Evolutionary conservation across 1,284 basidiomycete species (phyloP).

Genomic region (Coriolopsis trogii): DNA sequence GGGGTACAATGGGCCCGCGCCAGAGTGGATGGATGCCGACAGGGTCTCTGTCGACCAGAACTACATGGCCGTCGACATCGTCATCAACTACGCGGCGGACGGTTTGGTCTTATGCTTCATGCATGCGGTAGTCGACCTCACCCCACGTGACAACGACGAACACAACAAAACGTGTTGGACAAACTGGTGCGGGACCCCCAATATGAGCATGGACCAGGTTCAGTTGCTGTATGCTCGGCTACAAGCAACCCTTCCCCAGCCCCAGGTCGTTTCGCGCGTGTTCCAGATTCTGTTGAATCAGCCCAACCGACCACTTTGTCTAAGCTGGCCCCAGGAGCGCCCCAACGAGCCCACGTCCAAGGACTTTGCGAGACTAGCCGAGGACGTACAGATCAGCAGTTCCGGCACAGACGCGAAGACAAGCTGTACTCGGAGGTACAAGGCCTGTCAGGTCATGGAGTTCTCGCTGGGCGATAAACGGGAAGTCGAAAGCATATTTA

Average conservation of each 20-base stretch:
- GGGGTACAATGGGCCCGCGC: constrained; percentile 57
- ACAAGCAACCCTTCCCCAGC: constrained; percentile 52
- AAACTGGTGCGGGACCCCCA: constrained; percentile 91
- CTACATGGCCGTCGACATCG: constrained; percentile 90
- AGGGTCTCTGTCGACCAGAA: constrained; percentile 75
- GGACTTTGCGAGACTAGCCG: constrained; percentile 83
- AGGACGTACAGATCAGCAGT: constrained; percentile 72
- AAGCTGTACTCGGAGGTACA: constrained; percentile 91
- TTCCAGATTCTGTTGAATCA: constrained; percentile 78
- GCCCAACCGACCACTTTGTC: constrained; percentile 61
- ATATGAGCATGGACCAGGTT: constrained; percentile 57
- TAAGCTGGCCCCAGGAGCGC: constrained; percentile 88
- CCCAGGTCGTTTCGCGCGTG: constrained; percentile 58
- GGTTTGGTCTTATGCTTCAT: constrained; percentile 94
- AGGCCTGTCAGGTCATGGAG: constrained; percentile 75
- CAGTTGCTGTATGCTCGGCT: constrained; percentile 62
- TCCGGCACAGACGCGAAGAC: constrained; percentile 78
- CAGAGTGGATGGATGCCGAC: constrained; percentile 64
- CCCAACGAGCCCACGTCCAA: constrained; percentile 67
- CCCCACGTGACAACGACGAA: constrained; percentile 85
- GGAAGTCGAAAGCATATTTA: constrained; percentile 88
- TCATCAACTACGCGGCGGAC: constrained; percentile 93
- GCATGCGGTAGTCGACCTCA: constrained; percentile 82
- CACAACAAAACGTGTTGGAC: constrained; percentile 81
- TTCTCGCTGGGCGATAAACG: constrained; percentile 58